Evolutionary conservation across 2,329 filamentous ascomycete species (phyloP), one percentile per base, ranked within the genome.

Genomic region (Trichoderma endophyticum): DNA sequence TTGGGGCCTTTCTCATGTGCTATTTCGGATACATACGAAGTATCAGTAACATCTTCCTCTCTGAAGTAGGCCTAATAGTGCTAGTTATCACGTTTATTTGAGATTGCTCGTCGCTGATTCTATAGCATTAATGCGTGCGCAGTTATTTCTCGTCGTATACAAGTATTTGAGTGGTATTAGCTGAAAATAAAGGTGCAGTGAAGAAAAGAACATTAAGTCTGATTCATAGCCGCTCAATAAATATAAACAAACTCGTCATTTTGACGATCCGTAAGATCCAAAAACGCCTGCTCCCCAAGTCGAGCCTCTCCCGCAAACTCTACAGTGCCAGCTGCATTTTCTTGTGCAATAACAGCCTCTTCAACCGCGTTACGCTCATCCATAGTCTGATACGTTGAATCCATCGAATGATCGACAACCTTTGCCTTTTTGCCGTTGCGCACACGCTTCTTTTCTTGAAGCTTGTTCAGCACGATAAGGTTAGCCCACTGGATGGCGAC

Each of bases 221-320:
- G 36, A 34, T 61, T 36, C 32, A 62, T 21, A 24, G 12, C 18
- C 60, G 62, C 62, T 66, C 79, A 89, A 75, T 89, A 89, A 61
- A 90, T 84, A 79, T 88, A 91, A 15, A 91, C 85, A 80, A 92
- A 92, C 76, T 92, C 89, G 72, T 92, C 89, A 75, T 92, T 92
- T 81, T 89, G 82, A 26, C 86, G 80, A 78, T 92, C 90, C 1
- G 90, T 91, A 74, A 91, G 75, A 79, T 92, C 90, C 74, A 86
- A 78, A 62, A 88, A 86, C 0, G 85, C 86, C 64, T 86, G 83
- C 15, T 86, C 82, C 6, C 87, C 87, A n/a, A 87, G 71, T 0
- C 90, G 18, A n/a, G 43, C 43, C 2, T 48, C 43, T 48, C 43
- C 43, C 18, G 4, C 43, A 21, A n/a, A 48, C 4, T 48, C 43